Base-by-base conservation (phyloP, 306 rosid species). In the Lagenaria siceraria region DNA sequence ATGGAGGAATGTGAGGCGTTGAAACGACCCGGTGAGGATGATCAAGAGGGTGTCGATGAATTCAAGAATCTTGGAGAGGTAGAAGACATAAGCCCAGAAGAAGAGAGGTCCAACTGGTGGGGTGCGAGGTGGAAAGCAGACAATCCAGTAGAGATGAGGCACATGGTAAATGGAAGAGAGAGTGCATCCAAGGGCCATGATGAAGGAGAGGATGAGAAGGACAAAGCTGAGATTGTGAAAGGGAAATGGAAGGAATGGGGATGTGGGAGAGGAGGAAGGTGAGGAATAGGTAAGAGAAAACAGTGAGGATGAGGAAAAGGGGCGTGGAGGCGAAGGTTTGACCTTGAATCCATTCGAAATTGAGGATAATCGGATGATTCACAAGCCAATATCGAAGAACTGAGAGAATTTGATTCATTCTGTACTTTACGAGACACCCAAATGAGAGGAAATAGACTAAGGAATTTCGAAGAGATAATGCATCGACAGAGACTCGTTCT, bases 31-130 rank as follows among this genome's bases (percentile, higher is more conserved):
- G 3, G 82, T 82, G 54, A 89, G 86, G 48, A 95, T 42, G 86
- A 95, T 95, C 77, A 89, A 80, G 19, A 88, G 84, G 5, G 99
- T 95, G 81, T 92, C 99, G 0, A 89, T 19, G 80, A 95, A 83
- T 78, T 95, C 97, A 1, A 89, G 88, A 58, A 89, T 36, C 63
- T 95, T 95, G 52, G 97, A 95, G 84, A 95, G 88, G 96, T 95
- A 92, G 86, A 90, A 92, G 74, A 92, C 18, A 89, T 95, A 87
- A 42, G 92, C 98, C 98, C 98, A 95, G 86, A 95, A 95, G 83
- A 95, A 95, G 75, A 89, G 86, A 7, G 98, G 98, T 3, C 98
- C 98, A 65, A 33, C 53, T 29, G 55, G 65, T 48, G 4, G 49
- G 62, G 33, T 92, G 90, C 1, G 68, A 48, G 59, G 91, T 88